These are phyloP conservation scores for Candida mattraensis DNA, from an alignment of 805 yeast species.

Conservation along the genomic window DNA sequence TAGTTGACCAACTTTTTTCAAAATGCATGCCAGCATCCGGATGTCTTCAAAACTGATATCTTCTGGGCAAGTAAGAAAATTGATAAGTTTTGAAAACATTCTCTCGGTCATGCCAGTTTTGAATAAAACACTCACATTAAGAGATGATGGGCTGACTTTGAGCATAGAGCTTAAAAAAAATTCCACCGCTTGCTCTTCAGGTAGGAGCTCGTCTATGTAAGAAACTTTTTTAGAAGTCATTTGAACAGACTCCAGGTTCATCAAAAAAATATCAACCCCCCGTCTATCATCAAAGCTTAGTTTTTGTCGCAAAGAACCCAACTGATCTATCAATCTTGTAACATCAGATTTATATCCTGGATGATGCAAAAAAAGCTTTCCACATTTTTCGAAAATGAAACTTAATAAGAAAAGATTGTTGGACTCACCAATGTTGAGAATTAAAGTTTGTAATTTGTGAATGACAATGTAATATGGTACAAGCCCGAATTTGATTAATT, in stretches of 20 bases:
- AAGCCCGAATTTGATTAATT: conserved; percentile 72
- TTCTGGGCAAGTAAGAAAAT: conserved; percentile 42
- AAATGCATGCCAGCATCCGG: conserved; percentile 46
- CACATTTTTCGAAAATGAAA: conserved; percentile 72
- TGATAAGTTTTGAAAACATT: no score
- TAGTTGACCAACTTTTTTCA: conserved; percentile 36
- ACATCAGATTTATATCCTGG: conserved; percentile 59
- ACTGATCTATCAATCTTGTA: conserved; percentile 58
- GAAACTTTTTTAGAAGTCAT: no score
- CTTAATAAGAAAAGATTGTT: conserved; percentile 68
- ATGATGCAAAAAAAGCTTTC: conserved; percentile 57
- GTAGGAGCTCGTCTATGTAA: no score
- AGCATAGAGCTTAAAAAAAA: no score
- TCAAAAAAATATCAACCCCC: conserved; percentile 59
- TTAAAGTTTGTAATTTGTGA: conserved; percentile 66
- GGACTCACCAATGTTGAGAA: conserved; percentile 48
- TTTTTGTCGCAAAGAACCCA: conserved; percentile 49
- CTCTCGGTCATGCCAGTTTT: no score
- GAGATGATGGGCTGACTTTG: no score
- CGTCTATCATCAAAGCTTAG: conserved; percentile 55
- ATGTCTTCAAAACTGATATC: conserved; percentile 59
- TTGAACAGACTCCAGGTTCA: no score
- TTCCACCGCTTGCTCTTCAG: conserved; percentile 46
- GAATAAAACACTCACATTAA: no score
- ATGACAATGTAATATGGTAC: conserved; percentile 70